Evolutionary conservation across 192 early-diverging fungal species (phyloP).

Genomic region (Backusella sp.): DNA sequence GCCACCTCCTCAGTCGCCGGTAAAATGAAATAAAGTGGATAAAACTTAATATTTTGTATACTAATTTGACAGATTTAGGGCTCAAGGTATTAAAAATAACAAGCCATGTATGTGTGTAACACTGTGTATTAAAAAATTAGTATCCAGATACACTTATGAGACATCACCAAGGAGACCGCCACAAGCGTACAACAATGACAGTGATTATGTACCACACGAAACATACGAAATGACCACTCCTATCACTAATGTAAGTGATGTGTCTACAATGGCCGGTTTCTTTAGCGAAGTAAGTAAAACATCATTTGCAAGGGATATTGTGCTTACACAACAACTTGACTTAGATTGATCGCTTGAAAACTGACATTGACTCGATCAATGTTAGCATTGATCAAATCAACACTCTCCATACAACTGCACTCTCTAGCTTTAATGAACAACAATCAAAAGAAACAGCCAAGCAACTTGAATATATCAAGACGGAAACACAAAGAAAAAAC

Average conservation of each 20-base stretch:
- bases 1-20: neutral
- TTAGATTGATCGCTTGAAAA: slow-evolving; percentile 23
- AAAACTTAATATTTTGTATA: neutral
- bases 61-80: slow-evolving; percentile 8
- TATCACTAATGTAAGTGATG: neutral
- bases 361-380: slow-evolving; percentile 14
- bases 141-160: neutral
- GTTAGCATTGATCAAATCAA: slow-evolving; percentile 14
- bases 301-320: neutral
- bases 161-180: neutral
- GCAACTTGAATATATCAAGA: slow-evolving; percentile 24
- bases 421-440: slow-evolving; percentile 18
- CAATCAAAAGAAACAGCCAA: slow-evolving; percentile 6
- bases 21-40: neutral
- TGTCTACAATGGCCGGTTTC: slow-evolving; percentile 12
- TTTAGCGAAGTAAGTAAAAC: slow-evolving; percentile 20
- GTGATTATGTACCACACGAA: neutral
- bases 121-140: neutral
- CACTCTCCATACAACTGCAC: slow-evolving; percentile 5
- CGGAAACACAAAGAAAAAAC: slow-evolving; percentile 28
- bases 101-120: neutral
- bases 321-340: neutral
- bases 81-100: neutral
- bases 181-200: neutral
- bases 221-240: slow-evolving; percentile 17